Evolutionary conservation across 352 stramenopile species (phyloP).

Genomic region (Globisporangium orthogonon): DNA sequence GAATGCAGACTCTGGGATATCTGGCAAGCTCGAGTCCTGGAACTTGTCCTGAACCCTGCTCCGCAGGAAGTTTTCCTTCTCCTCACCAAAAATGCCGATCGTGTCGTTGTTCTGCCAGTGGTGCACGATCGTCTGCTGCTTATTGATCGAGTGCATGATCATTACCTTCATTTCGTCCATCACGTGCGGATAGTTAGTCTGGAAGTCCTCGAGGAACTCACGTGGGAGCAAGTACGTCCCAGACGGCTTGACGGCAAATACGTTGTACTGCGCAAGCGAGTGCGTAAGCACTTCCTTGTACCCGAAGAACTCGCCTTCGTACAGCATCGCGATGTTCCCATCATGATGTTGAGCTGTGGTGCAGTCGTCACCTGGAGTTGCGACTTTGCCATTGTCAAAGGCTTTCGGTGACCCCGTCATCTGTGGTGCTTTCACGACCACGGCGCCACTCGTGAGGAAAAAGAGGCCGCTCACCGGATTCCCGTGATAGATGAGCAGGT

Average conservation of each 20-base stretch:
- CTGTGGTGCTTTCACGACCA: conserved; percentile 40
- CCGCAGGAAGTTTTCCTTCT: conserved; percentile 33
- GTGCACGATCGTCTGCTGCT: conserved; percentile 64
- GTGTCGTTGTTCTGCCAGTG: conserved; percentile 70
- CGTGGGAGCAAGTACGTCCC: conserved; percentile 60
- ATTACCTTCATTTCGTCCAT: conserved; percentile 61
- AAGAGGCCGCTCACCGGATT: conserved; percentile 71
- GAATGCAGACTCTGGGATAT: not conserved
- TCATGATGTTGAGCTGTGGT: conserved; percentile 19
- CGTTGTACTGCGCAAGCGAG: conserved; percentile 53
- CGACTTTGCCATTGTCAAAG: not conserved
- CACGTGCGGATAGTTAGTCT: conserved; percentile 43
- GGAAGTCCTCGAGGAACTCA: conserved; percentile 50
- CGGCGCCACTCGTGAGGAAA: conserved; percentile 60
- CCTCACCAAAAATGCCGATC: conserved; percentile 45
- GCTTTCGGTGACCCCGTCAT: not conserved
- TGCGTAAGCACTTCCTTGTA: conserved; percentile 72
- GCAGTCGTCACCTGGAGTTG: conserved; percentile 3
- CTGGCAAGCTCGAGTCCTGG: conserved; percentile 5
- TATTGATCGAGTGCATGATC: conserved; percentile 71
- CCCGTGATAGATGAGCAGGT: conserved; percentile 67
- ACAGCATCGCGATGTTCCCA: conserved; percentile 55
- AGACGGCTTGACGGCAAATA: conserved; percentile 49
- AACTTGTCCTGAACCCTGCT: conserved; percentile 10
- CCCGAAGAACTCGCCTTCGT: conserved; percentile 70